Evolutionary conservation across 2,329 filamentous ascomycete genomes (phyloP).

Genomic region (Diplocarpon mali): DNA sequence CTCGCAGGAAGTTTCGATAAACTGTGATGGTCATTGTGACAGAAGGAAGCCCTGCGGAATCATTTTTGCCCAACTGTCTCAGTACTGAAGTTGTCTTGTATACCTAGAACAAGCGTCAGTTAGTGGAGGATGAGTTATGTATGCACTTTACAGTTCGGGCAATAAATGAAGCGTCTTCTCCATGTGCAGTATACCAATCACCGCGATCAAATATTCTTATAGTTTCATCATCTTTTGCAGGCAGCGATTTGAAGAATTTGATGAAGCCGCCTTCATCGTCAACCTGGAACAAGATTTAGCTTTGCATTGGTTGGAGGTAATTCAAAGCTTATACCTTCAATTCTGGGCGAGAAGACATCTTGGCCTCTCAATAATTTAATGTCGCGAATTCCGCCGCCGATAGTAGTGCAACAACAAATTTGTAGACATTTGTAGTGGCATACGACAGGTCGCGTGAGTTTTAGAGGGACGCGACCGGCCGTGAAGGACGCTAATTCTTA

Average conservation of each 20-base stretch:
- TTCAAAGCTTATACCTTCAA: conserved; percentile 43
- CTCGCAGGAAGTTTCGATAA: conserved; percentile 88
- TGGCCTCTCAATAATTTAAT: conserved; percentile 14
- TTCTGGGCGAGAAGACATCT: conserved; percentile 62
- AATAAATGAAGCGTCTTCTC: conserved; percentile 73
- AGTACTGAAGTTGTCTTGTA: conserved; percentile 98
- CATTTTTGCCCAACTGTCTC: conserved; percentile 74
- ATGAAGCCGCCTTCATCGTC: conserved; percentile 98
- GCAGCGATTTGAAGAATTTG: conserved; percentile 84
- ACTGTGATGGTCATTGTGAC: conserved; percentile 94
- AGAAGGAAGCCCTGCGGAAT: conserved; percentile 76
- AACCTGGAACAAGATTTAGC: conserved; percentile 43
- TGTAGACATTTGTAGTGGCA: background rate
- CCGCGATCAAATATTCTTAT: conserved; percentile 87
- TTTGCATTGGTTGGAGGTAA: background rate
- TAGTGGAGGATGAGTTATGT: background rate
- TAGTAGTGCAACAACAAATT: background rate
- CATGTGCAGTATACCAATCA: conserved; percentile 94
- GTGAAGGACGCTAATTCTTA: conserved; percentile 2
- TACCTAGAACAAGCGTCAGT: conserved; percentile 39
- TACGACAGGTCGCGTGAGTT: conserved; percentile 6
- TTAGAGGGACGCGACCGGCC: conserved; percentile 7
- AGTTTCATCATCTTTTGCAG: conserved; percentile 58
- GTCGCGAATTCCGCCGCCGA: background rate
- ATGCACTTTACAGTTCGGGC: conserved; percentile 51